Conservation (phyloP, 2,329 filamentous ascomycete genomes). For the Phialocephala sp. region DNA sequence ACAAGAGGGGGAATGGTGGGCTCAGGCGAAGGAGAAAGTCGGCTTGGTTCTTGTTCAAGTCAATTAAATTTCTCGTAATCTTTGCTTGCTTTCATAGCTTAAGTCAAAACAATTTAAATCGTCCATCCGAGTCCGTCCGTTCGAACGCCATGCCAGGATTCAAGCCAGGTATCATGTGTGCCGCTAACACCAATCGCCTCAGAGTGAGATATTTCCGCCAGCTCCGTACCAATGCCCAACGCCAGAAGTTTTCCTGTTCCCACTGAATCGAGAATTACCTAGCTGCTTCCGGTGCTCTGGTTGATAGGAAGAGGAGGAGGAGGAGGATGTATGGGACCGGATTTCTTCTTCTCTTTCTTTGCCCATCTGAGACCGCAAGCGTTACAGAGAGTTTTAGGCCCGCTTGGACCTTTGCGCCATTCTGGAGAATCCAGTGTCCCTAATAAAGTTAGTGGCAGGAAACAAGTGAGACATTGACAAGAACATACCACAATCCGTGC, state of each 20-base stretch:
- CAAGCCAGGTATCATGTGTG: slow-evolving; percentile 5
- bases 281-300: slow-evolving; percentile 16
- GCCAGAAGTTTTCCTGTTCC: background rate
- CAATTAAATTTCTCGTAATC: slow-evolving; percentile 4
- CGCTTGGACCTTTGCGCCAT: slow-evolving; percentile 92
- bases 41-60: slow-evolving; percentile 9
- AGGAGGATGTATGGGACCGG: slow-evolving; percentile 17
- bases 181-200: slow-evolving; percentile 5
- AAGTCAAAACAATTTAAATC: slow-evolving; percentile 11
- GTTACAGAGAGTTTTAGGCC: slow-evolving; percentile 94
- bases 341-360: slow-evolving; percentile 80
- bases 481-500: slow-evolving; percentile 82
- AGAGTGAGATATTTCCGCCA: background rate
- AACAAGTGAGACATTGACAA: background rate
- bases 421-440: slow-evolving; percentile 89
- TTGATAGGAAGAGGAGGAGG: slow-evolving; percentile 15
- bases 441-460: slow-evolving; percentile 39
- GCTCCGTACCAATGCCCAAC: background rate
- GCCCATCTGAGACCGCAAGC: slow-evolving; percentile 83
- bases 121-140: background rate
- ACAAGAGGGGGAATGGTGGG: background rate
- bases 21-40: background rate
- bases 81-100: slow-evolving; percentile 11
- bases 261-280: background rate
- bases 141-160: slow-evolving; percentile 1